phyloP scores from a whole-genome alignment of 2,329 filamentous ascomycete genomes.

The Aspergillus alliaceus region DNA sequence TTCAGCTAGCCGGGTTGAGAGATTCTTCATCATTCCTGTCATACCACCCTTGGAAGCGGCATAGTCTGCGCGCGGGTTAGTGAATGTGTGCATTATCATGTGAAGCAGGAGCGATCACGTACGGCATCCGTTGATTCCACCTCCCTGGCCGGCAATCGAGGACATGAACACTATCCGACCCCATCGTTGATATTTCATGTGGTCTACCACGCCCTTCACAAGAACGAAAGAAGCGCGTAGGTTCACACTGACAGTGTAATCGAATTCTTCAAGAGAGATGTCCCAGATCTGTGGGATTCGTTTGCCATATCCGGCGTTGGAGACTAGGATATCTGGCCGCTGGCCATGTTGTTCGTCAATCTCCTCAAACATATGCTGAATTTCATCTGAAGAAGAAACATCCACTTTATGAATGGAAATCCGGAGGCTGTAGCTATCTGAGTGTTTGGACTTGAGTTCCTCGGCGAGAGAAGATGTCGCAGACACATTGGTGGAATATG shows the following conservation, averaged over 20 bases:
- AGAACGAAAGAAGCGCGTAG: constrained; percentile 63
- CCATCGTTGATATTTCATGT: constrained; percentile 62
- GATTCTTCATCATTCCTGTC: constrained; percentile 65
- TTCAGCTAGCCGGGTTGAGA: constrained; percentile 59
- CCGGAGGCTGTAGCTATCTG: constrained; percentile 29
- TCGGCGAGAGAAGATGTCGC: constrained; percentile 48
- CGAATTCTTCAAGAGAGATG: constrained; percentile 64
- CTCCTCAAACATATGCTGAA: constrained; percentile 55
- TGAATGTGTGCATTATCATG: neutral
- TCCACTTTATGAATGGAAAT: constrained; percentile 61
- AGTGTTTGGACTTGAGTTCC: constrained; percentile 39
- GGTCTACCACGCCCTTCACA: constrained; percentile 59
- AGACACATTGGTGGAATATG: constrained; percentile 55
- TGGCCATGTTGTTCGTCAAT: constrained; percentile 55
- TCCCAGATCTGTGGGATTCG: constrained; percentile 58
- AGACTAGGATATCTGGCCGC: constrained; percentile 63
- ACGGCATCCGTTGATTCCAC: constrained; percentile 64
- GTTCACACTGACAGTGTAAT: constrained; percentile 63
- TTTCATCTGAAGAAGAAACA: constrained; percentile 54
- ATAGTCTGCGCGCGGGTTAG: constrained; percentile 36
- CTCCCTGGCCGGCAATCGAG: constrained; percentile 63
- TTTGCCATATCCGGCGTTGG: constrained; percentile 67
- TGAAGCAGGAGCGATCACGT: constrained; percentile 13
- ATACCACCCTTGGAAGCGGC: constrained; percentile 64
- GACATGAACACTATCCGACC: constrained; percentile 65